Base-by-base conservation (phyloP, 768 basidiomycete species). In the Mycena kentingensis region DNA sequence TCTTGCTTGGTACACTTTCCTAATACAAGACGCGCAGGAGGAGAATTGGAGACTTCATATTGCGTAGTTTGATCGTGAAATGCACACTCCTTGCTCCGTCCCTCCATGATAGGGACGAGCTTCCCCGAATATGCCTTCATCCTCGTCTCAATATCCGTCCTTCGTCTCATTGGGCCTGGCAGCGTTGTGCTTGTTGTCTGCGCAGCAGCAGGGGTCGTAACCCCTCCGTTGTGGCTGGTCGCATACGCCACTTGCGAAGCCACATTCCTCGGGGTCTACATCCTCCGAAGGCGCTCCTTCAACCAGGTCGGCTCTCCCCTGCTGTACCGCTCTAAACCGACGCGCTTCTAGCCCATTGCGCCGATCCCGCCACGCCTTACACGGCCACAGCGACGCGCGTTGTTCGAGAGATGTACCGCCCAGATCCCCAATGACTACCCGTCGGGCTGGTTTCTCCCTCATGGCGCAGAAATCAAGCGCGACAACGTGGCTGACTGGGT, bases 1-100 rank as follows among this genome's bases (percentile, higher is more conserved):
- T 3, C 63, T 78, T 41, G 75, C 81, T 39, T 98, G 96, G 94
- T 98, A 96, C 62, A 73, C 79, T n/a, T 95, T 96, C 61, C 67
- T 95, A 26, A 64, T 88, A 6, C 67, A 82, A 59, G 94, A 96
- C 66, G 77, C 90, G 1, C 70, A 76, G 42, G 87, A 92, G 59
- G 71, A 73, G 11, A 82, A 84, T 18, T 92, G 90, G 90, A 76
- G 76, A 46, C 72, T 73, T 32, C 67, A 69, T 36, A 73, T 67
- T 60, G 42, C 52, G 28, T 72, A 51, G 62, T n/a, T n/a, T 5
- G 25, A 24, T 7, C 37, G 13, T 39, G 10, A 10, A 10, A 39
- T 16, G 13, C 32, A 21, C 10, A 6, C 22, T 36, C 35, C 47
- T 38, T 37, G 35, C 25, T n/a, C 16, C 16, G 25, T 28, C 35